These are phyloP conservation scores for Rhipidocladum racemiflorum DNA, from an alignment of 176 grass and related monocot genomes.

Conservation along the genomic window DNA sequence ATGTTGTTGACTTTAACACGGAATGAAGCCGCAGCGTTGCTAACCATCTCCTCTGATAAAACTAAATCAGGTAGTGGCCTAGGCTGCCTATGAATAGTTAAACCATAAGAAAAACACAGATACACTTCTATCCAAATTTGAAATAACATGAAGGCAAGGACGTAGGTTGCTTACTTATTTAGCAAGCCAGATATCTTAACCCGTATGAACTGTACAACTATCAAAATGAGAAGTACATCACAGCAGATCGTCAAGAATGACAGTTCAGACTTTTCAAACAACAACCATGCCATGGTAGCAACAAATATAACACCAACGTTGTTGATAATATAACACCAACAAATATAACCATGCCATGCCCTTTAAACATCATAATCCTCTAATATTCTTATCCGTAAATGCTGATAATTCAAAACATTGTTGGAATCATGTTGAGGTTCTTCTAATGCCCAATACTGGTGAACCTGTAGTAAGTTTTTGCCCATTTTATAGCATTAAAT, in stretches of 20 bases:
- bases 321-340: too few relatives aligned
- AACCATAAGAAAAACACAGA: neutral
- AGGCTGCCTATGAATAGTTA: conserved; percentile 52
- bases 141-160: conserved; percentile 15
- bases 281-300: conserved; percentile 71
- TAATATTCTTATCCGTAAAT: too few relatives aligned
- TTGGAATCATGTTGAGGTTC: neutral
- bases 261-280: conserved; percentile 86
- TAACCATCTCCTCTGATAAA: conserved; percentile 98
- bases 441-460: neutral
- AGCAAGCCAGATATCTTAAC: conserved; percentile 57
- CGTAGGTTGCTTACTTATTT: conserved; percentile 58
- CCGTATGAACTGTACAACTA: conserved; percentile 59
- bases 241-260: conserved; percentile 92
- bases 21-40: conserved; percentile 68
- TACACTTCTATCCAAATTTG: neutral
- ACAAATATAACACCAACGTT: conserved; percentile 56
- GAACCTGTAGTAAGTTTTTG: conserved; percentile 1
- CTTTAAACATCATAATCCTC: too few relatives aligned
- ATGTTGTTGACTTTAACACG: conserved; percentile 91
- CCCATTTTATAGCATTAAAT: neutral
- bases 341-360: too few relatives aligned
- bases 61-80: conserved; percentile 87
- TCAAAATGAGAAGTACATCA: conserved; percentile 82
- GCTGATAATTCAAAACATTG: too few relatives aligned